Percentiles rank a stretch among this genome's conserved stretches.
Evolutionary conservation across 2,329 filamentous ascomycete genomes (phyloP).

Genomic region (Aciculosporium take): DNA sequence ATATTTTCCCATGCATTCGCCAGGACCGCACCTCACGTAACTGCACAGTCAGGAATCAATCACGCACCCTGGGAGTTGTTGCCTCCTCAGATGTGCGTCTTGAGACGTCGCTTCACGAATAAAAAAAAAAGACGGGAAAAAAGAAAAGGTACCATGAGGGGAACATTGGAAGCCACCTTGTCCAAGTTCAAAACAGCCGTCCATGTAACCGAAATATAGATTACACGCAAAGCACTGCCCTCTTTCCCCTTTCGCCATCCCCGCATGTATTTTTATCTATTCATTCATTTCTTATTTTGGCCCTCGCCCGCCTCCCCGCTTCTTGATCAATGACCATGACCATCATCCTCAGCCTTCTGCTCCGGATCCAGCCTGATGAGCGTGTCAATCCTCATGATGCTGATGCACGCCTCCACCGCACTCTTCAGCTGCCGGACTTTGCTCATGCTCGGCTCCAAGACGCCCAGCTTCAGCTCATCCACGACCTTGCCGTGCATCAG

Average conservation of each 20-base stretch:
- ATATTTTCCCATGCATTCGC: slow-evolving; percentile 1
- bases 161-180: not conserved
- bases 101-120: no score
- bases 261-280: not conserved
- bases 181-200: not conserved
- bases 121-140: not conserved
- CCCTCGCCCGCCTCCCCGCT: no score
- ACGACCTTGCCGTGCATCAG: slow-evolving; percentile 78
- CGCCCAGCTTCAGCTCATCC: slow-evolving; percentile 86
- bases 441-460: slow-evolving; percentile 93
- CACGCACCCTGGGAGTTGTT: no score
- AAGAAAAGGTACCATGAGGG: no score
- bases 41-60: no score
- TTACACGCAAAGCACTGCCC: not conserved
- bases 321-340: slow-evolving; percentile 78
- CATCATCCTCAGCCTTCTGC: slow-evolving; percentile 55
- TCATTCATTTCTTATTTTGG: not conserved
- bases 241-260: not conserved
- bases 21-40: no score
- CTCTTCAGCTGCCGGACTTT: slow-evolving; percentile 98
- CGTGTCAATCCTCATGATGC: slow-evolving; percentile 98
- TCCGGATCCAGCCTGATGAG: slow-evolving; percentile 96
- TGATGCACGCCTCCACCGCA: slow-evolving; percentile 94
- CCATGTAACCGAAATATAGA: not conserved
- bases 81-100: no score